These are phyloP conservation scores for Tieghemostelium lacteum DNA, from an alignment of 78 protist genomes.

Conservation along the genomic window DNA sequence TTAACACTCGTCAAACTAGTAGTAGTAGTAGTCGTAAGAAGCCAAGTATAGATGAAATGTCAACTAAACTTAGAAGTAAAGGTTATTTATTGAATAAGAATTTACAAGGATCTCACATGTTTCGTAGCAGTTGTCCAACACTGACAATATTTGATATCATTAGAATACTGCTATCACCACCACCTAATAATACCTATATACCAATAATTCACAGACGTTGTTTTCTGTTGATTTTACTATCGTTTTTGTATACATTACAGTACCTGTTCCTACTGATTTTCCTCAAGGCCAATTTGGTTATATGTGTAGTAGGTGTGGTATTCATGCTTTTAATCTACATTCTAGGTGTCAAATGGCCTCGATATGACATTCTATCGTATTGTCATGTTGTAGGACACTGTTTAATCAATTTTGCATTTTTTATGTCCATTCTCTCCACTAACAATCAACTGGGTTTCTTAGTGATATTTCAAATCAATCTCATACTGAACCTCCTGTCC, in stretches of 20 bases:
- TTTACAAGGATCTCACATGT: no score
- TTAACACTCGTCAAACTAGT: neutral
- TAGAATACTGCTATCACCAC: neutral
- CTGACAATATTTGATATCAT: no score
- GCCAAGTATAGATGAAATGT: neutral
- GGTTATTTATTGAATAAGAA: no score
- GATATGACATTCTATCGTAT: neutral
- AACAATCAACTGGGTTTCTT: neutral
- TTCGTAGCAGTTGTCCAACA: no score
- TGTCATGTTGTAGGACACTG: neutral
- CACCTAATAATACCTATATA: conserved; percentile 4
- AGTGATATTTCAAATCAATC: conserved; percentile 8
- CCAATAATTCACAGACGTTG: conserved; percentile 15
- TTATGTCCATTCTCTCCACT: neutral
- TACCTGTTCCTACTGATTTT: neutral
- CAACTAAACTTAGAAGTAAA: no score
- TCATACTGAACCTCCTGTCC: neutral
- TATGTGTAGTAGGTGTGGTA: neutral
- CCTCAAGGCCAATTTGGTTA: neutral
- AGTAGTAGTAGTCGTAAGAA: neutral
- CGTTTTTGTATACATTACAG: neutral
- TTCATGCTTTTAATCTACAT: neutral
- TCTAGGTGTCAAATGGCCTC: neutral
- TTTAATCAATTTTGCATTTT: conserved; percentile 20
- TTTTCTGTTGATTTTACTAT: neutral